phyloP scores from a whole-genome alignment of 2,329 filamentous ascomycete species.

The Aspergillus udagawae region DNA sequence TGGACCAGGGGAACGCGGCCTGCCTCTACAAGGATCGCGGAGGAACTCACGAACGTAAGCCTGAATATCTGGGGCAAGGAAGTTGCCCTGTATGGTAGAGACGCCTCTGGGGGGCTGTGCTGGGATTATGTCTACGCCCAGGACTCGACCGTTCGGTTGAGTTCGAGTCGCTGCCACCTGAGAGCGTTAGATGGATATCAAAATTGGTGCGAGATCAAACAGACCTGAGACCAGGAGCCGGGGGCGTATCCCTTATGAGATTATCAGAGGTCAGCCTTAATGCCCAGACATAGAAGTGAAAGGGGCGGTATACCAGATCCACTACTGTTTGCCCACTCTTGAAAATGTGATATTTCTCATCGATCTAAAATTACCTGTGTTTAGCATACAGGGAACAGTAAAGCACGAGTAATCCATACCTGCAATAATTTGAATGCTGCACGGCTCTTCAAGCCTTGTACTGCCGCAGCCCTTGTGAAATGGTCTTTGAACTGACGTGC shows the following conservation, averaged over 20 bases:
- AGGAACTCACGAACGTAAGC: constrained; percentile 74
- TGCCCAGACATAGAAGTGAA: neutral
- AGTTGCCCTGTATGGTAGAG: constrained; percentile 94
- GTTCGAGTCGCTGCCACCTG: constrained; percentile 79
- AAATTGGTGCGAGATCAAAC: neutral
- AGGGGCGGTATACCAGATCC: constrained; percentile 61
- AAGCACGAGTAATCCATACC: constrained; percentile 44
- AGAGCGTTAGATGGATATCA: constrained; percentile 5
- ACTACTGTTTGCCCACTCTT: constrained; percentile 77
- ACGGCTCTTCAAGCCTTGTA: constrained; percentile 78
- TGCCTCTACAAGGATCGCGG: constrained; percentile 57
- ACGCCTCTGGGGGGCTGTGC: constrained; percentile 86
- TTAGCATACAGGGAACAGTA: neutral
- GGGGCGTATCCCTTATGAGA: constrained; percentile 45
- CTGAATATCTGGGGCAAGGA: constrained; percentile 71
- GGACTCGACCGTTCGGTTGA: constrained; percentile 68
- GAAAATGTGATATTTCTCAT: constrained; percentile 77
- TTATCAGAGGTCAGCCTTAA: neutral
- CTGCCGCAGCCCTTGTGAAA: constrained; percentile 70
- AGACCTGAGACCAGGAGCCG: constrained; percentile 58
- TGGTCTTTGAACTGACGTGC: constrained; percentile 69
- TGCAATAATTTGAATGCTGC: constrained; percentile 92
- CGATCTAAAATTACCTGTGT: constrained; percentile 55
- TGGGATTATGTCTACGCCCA: constrained; percentile 93
- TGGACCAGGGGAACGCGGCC: constrained; percentile 37